Percentiles rank a stretch among this genome's conserved stretches.
phyloP scores from a whole-genome alignment of 1,284 basidiomycete species.

The Naganishia cerealis region DNA sequence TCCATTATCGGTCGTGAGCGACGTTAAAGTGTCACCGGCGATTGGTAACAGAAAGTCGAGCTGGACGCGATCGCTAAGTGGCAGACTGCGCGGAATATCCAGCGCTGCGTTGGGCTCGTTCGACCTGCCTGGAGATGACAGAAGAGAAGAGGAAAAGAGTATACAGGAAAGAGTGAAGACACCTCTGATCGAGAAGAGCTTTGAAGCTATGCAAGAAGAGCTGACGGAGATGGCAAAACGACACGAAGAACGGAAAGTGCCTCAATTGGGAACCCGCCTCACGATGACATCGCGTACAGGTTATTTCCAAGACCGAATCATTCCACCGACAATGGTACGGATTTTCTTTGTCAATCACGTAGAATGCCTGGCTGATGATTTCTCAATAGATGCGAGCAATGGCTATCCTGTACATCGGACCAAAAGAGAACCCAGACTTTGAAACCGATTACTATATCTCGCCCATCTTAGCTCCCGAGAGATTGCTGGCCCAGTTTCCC shows the following conservation, averaged over 20 bases:
- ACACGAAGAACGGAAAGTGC: constrained; percentile 39
- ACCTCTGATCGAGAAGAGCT: constrained; percentile 43
- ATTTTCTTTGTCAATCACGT: constrained; percentile 7
- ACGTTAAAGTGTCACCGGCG: constrained; percentile 55
- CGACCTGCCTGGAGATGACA: constrained; percentile 17
- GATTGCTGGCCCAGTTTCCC: constrained; percentile 85
- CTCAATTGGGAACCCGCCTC: constrained; percentile 73
- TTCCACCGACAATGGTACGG: constrained; percentile 86
- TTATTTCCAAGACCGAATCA: constrained; percentile 88
- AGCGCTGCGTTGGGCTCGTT: neutral
- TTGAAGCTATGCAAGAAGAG: constrained; percentile 37
- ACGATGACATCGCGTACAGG: constrained; percentile 95
- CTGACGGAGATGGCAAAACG: constrained; percentile 38
- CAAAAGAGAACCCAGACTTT: constrained; percentile 86
- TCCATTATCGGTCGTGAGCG: constrained; percentile 81
- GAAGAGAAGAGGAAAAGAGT: constrained; percentile 54
- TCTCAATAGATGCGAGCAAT: constrained; percentile 84
- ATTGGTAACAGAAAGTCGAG: constrained; percentile 54
- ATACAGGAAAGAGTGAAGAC: constrained; percentile 54
- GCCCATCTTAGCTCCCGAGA: constrained; percentile 81
- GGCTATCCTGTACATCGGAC: constrained; percentile 95
- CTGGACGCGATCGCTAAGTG: constrained; percentile 30
- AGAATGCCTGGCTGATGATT: neutral
- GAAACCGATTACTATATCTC: constrained; percentile 91
- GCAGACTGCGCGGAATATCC: constrained; percentile 20